Evolutionary conservation across 2,329 filamentous ascomycete species (phyloP).

Genomic region (Thyridium curvatum): DNA sequence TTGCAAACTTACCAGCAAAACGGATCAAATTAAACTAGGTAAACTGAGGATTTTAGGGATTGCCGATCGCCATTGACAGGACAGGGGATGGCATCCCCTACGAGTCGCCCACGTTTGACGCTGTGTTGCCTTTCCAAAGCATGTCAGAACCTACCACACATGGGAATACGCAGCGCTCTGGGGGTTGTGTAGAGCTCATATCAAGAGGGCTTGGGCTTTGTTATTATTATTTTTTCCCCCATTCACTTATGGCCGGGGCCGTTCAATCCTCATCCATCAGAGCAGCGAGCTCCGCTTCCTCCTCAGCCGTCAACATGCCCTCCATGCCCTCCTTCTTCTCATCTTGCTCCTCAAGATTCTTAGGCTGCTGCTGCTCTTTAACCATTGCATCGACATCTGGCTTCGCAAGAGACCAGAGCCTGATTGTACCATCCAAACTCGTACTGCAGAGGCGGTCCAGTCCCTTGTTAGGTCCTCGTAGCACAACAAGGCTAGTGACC

Average conservation of each 20-base stretch:
- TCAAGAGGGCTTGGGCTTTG: too few species aligned
- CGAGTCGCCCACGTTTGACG: too few species aligned
- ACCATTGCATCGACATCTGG: constrained; percentile 44
- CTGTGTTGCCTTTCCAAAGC: too few species aligned
- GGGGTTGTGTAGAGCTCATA: too few species aligned
- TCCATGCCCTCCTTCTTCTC: constrained; percentile 38
- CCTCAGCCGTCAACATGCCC: constrained; percentile 69
- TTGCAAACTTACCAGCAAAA: too few species aligned
- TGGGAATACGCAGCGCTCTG: too few species aligned
- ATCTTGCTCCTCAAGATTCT: constrained; percentile 42
- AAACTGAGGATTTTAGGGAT: too few species aligned
- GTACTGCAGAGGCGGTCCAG: constrained; percentile 64
- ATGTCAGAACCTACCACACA: too few species aligned
- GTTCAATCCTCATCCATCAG: constrained; percentile 73
- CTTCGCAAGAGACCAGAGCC: constrained; percentile 72
- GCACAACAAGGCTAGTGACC: constrained; percentile 70
- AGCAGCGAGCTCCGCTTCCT: constrained; percentile 85
- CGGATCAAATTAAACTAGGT: too few species aligned
- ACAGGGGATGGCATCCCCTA: too few species aligned
- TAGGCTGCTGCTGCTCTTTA: constrained; percentile 42
- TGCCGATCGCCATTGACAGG: too few species aligned
- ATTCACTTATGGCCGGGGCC: not conserved
- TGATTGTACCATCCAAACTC: constrained; percentile 82
- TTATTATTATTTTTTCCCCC: too few species aligned
- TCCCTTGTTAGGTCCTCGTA: constrained; percentile 32